Evolutionary conservation across 2,329 filamentous ascomycete genomes (phyloP).

Genomic region (Beauveria caledonica): DNA sequence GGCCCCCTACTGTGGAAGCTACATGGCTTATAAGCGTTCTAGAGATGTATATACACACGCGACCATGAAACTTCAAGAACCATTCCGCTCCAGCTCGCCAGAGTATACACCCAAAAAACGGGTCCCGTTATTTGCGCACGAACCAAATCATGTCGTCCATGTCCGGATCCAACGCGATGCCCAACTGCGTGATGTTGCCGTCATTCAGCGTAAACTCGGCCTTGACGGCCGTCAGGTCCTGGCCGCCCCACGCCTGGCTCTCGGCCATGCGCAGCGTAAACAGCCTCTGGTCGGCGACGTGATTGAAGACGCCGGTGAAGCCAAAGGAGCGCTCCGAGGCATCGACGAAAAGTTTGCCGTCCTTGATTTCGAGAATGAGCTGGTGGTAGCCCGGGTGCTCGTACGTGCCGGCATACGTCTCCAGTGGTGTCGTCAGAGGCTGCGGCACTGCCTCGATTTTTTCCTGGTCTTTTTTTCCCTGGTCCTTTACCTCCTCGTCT

Average conservation of each 20-base stretch:
- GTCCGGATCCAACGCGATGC: constrained; percentile 15
- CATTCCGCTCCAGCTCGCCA: background rate
- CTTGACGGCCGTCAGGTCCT: constrained; percentile 2
- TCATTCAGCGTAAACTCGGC: constrained; percentile 17
- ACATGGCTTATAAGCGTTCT: background rate
- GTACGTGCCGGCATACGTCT: constrained; percentile 6
- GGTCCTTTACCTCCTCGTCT: background rate
- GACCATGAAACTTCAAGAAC: background rate
- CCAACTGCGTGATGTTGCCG: constrained; percentile 12
- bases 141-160: constrained; percentile 18
- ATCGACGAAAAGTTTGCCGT: constrained; percentile 18
- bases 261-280: constrained; percentile 14
- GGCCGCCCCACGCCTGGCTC: constrained; percentile 14
- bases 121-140: background rate
- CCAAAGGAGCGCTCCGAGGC: constrained; percentile 21
- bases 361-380: constrained; percentile 16
- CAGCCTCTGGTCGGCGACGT: constrained; percentile 14
- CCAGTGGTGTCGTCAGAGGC: background rate
- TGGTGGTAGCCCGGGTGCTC: constrained; percentile 18
- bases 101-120: too few species aligned
- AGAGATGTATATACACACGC: background rate
- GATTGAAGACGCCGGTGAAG: constrained; percentile 18
- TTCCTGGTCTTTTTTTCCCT: background rate
- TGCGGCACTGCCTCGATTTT: background rate
- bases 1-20: background rate